phyloP scores from a whole-genome alignment of 495 filamentous ascomycete genomes.

The Aspergillus nanangensis region DNA sequence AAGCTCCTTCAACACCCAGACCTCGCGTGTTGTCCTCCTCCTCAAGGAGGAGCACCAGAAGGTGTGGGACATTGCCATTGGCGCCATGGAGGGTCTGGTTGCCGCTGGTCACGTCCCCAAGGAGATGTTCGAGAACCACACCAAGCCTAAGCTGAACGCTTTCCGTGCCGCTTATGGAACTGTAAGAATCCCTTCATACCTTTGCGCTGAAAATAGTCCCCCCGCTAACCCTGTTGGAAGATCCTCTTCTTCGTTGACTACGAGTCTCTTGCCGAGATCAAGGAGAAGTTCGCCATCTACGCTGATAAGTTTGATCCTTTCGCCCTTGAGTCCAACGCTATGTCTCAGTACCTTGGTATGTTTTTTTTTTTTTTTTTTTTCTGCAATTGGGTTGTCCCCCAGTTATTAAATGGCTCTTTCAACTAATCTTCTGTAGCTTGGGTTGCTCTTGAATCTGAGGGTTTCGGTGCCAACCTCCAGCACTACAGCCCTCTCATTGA shows the following conservation, averaged over 20 bases:
- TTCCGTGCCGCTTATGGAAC: conserved; percentile 48
- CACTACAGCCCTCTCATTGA: conserved; percentile 53
- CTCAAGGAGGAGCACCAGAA: conserved; percentile 49
- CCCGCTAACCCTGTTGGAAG: conserved; percentile 12
- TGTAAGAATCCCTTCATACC: conserved; percentile 19
- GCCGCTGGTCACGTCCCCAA: conserved; percentile 25
- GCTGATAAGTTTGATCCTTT: conserved; percentile 48
- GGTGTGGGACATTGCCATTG: conserved; percentile 46
- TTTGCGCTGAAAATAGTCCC: no score
- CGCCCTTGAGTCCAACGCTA: conserved; percentile 45
- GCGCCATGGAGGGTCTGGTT: conserved; percentile 40
- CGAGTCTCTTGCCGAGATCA: conserved; percentile 29
- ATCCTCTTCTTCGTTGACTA: conserved; percentile 50
- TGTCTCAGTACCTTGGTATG: conserved; percentile 47
- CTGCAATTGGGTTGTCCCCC: not conserved
- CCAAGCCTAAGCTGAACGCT: conserved; percentile 36
- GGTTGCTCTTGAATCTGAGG: conserved; percentile 45
- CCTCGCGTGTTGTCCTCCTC: conserved; percentile 42
- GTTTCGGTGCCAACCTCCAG: conserved; percentile 50
- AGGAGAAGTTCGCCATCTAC: conserved; percentile 41
- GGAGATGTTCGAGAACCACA: conserved; percentile 38
- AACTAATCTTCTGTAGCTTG: conserved; percentile 30
- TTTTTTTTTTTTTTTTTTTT: not conserved
- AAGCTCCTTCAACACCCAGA: conserved; percentile 52
- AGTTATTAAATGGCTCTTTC: not conserved